Base-by-base conservation (phyloP, 2,329 filamentous ascomycete species). In the Pseudogymnoascus pannorum region DNA sequence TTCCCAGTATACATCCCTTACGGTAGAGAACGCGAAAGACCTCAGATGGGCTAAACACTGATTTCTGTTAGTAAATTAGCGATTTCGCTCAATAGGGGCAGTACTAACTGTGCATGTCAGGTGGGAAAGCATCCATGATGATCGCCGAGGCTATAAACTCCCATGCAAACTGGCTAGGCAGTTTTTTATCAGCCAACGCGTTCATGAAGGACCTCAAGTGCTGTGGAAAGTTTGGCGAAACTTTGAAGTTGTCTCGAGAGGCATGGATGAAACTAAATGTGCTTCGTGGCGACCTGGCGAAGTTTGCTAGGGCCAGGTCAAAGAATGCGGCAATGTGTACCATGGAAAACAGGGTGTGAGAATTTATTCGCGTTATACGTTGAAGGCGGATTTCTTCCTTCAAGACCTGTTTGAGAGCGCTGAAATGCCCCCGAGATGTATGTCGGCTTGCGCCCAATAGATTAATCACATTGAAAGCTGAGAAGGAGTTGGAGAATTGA, bases 61-160 rank as follows among this genome's bases (percentile, higher is more conserved):
- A 51, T 33, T 33, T 60, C 26, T 20, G 44, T 59, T 58, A 63
- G 40, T 22, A 33, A 38, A 31, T 36, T 3, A 36, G 33, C 54
- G 8, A 18, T 31, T 12, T 36, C 9, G 40, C 5, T 12, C 51
- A 14, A 3, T 22, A 16, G n/a, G n/a, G n/a, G n/a, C n/a, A n/a
- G 8, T 35, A 62, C 65, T 67, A 64, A 69, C 63, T 20, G 58
- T 69, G 64, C 60, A 69, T 69, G 18, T 61, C 42, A 29, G 65
- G 64, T 29, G 67, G 60, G 58, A 64, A 70, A 26, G 60, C 61
- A 57, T 70, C 63, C 35, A 69, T 51, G 20, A 70, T 58, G 14
- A 69, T 65, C 14, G 51, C 59, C 2, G 63, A 69, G 48, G 64
- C 60, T 33, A 68, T 63, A 44, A 67, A 66, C 18, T 61, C 60